Evolutionary conservation across 495 filamentous ascomycete genomes (phyloP), one percentile per base, ranked within the genome.

Genomic region (Trichocladium uniseriatum): DNA sequence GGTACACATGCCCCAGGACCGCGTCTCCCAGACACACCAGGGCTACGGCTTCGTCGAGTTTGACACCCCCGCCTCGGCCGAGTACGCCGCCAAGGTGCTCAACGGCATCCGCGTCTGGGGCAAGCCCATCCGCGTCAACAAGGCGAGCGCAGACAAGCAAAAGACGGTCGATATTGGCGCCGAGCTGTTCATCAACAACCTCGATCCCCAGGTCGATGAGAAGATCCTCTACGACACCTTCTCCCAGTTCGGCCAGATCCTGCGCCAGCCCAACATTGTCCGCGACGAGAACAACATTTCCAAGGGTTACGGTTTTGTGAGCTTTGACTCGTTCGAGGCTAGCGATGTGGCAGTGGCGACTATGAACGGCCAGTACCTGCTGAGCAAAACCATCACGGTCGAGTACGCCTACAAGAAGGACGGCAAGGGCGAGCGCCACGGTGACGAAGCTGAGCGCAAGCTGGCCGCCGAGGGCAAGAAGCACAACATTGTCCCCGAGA

Each of bases 351-450:
- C 92, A 24, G 85, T 94, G 47, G 73, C 79, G 43, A 87, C 88
- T 59, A 95, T 98, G 90, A 87, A 96, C 63, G 88, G 89, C 45
- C 91, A 97, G 66, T 95, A 89, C 67, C 77, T 98, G 42, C 92
- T 94, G 80, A 95, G 95, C 71, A 95, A 95, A 68, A 82, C 92
- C 59, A 81, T 95, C 56, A 86, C 83, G 2, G 94, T 97, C 36
- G 91, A 98, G 64, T 98, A 98, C 66, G 92, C 92, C 35, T 98
- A 95, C 75, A 98, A 98, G 77, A 97, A 97, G 67, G 94, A 98
- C 60, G 92, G 94, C 37, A 95, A 95, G 69, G 90, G 91, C 52
- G 92, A 97, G 70, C 77, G 94, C 22, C 92, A 98, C 63, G 92
- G 92, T 50, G 92, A 98, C 59, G 75, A 90, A 60, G 92, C 94